These are phyloP conservation scores for Austroboletus niveus DNA, from an alignment of 1,284 basidiomycete species.

Conservation along the genomic window DNA sequence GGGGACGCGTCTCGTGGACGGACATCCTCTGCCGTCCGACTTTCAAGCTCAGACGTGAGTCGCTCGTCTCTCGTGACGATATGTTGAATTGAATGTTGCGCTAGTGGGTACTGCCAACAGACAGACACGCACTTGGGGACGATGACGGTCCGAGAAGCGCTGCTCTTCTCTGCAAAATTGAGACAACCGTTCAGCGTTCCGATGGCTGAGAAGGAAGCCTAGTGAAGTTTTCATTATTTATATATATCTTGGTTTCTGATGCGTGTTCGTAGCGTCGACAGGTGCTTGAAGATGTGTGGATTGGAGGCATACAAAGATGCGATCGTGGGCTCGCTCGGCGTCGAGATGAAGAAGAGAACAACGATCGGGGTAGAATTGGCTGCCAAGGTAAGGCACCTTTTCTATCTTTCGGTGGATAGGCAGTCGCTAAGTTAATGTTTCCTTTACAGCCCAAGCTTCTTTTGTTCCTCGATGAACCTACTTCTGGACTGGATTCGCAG, in stretches of 20 bases:
- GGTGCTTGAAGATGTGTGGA: conserved; percentile 78
- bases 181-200: conserved; percentile 74
- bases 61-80: not conserved
- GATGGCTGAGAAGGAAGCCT: conserved; percentile 72
- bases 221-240: conserved; percentile 39
- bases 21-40: conserved; percentile 64
- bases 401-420: not conserved
- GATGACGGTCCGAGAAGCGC: conserved; percentile 80
- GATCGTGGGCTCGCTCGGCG: conserved; percentile 71
- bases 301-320: conserved; percentile 71
- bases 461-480: conserved; percentile 82
- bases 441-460: conserved; percentile 61
- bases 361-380: conserved; percentile 85
- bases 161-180: conserved; percentile 79
- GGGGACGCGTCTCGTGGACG: conserved; percentile 80
- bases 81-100: not conserved
- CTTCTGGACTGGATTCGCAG: conserved; percentile 86
- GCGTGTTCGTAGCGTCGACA: conserved; percentile 56
- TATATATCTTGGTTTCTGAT: no score
- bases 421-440: conserved; percentile 18
- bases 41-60: conserved; percentile 70
- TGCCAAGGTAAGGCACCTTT: conserved; percentile 47
- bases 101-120: conserved; percentile 75
- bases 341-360: conserved; percentile 77
- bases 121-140: conserved; percentile 76